Conservation (phyloP, 2,329 filamentous ascomycete species). For the Teratosphaeria destructans region DNA sequence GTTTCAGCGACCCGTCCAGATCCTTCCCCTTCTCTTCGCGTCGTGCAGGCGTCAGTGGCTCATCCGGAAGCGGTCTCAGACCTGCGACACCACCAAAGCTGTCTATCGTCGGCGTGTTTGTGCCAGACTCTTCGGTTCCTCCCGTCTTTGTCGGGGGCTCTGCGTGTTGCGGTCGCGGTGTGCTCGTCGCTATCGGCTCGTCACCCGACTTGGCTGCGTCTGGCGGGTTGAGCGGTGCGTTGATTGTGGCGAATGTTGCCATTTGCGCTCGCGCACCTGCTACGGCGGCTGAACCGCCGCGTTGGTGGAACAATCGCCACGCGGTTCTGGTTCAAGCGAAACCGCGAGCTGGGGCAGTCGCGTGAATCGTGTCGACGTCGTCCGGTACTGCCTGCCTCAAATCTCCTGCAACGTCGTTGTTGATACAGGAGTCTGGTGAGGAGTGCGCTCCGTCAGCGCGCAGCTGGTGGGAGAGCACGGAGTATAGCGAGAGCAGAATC, state of each 20-base stretch:
- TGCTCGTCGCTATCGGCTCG: constrained; percentile 45
- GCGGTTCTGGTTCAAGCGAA: neutral
- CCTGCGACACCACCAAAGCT: constrained; percentile 38
- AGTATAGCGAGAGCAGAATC: neutral
- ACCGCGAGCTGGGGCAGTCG: neutral
- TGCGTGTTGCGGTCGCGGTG: constrained; percentile 38
- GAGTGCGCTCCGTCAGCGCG: neutral
- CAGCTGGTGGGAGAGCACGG: neutral
- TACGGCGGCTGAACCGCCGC: neutral
- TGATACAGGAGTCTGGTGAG: neutral
- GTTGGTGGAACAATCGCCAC: constrained; percentile 10
- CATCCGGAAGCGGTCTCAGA: constrained; percentile 35
- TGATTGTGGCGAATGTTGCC: constrained; percentile 31
- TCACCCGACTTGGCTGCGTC: constrained; percentile 38
- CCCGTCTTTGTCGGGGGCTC: constrained; percentile 27
- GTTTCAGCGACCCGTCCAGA: constrained; percentile 32
- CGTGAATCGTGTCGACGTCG: neutral
- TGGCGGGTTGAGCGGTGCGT: constrained; percentile 23
- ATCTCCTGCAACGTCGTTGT: neutral
- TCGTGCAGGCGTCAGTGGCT: constrained; percentile 12
- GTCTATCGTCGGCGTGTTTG: constrained; percentile 54
- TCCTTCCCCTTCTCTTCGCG: constrained; percentile 5
- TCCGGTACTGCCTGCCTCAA: neutral
- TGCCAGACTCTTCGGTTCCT: constrained; percentile 30
- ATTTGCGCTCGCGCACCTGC: constrained; percentile 13